Percentiles rank a stretch among this genome's conserved stretches.
These are phyloP conservation scores for Pseudogymnoascus sp. DNA, from an alignment of 2,329 filamentous ascomycete species.

Conservation along the genomic window DNA sequence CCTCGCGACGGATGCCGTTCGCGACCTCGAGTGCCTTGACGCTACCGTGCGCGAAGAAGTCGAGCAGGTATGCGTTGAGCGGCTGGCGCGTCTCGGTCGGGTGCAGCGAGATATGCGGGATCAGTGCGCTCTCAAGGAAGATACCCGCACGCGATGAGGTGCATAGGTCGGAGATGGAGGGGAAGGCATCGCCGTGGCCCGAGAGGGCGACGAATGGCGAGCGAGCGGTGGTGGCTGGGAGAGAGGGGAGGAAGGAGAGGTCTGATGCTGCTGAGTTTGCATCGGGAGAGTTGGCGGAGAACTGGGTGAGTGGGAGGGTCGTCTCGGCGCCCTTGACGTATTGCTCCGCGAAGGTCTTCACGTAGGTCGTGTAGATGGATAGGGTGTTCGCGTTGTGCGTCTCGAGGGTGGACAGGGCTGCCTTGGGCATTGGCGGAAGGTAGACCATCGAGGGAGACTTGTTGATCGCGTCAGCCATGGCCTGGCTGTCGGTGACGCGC, in stretches of 20 bases:
- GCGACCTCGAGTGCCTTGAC: slow-evolving; percentile 48
- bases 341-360: slow-evolving; percentile 58
- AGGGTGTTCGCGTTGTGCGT: slow-evolving; percentile 58
- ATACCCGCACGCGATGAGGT: slow-evolving; percentile 55
- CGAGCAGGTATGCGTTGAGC: slow-evolving; percentile 61
- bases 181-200: slow-evolving; percentile 55
- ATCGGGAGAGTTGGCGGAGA: slow-evolving; percentile 13
- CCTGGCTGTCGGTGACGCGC: slow-evolving; percentile 40
- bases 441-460: slow-evolving; percentile 55
- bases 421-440: slow-evolving; percentile 52
- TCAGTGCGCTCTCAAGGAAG: slow-evolving; percentile 65
- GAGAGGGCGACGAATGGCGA: slow-evolving; percentile 67
- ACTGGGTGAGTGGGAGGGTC: slow-evolving; percentile 24
- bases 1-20: slow-evolving; percentile 56
- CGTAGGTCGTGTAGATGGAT: slow-evolving; percentile 58
- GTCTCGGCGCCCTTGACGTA: slow-evolving; percentile 33
- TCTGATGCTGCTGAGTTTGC: slow-evolving; percentile 9
- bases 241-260: slow-evolving; percentile 20
- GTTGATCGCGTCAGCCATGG: slow-evolving; percentile 40
- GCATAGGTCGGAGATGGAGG: slow-evolving; percentile 58
- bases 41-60: slow-evolving; percentile 70
- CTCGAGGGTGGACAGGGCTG: slow-evolving; percentile 46
- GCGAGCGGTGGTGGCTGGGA: slow-evolving; percentile 40
- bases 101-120: slow-evolving; percentile 58
- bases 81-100: slow-evolving; percentile 43